Percentiles rank a stretch among this genome's conserved stretches.
Conservation (phyloP, 192 early-diverging fungal species). For the Backusella mclennaniae region DNA sequence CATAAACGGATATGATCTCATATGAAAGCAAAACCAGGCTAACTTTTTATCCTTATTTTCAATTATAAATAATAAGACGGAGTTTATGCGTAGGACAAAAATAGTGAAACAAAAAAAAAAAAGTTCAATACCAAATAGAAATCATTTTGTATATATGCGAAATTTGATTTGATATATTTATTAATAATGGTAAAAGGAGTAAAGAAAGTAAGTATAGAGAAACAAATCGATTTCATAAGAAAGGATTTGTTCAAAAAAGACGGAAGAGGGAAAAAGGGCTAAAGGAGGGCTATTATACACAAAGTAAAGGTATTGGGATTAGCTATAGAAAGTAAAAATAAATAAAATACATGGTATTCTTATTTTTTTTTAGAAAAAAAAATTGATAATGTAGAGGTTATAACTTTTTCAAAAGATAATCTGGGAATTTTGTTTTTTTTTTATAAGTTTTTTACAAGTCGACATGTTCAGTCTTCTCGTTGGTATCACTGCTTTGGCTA, state of each 20-base stretch:
- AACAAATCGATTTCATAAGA: background rate
- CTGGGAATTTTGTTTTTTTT: background rate
- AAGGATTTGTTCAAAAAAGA: background rate
- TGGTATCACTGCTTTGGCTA: conserved; percentile 6
- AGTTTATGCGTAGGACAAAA: background rate
- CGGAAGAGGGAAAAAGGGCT: background rate
- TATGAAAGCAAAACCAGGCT: background rate
- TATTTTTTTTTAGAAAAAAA: background rate
- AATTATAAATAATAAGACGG: background rate
- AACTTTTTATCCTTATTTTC: no score
- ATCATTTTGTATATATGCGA: background rate
- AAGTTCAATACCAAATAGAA: background rate
- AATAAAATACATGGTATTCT: background rate
- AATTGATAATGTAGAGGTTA: background rate
- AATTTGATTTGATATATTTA: conserved; percentile 4
- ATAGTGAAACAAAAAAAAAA: background rate
- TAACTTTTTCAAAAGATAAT: background rate
- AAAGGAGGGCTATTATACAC: background rate
- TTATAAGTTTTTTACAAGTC: background rate
- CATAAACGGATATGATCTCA: background rate
- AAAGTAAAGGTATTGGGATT: conserved; percentile 1
- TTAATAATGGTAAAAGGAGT: background rate
- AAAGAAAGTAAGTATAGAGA: background rate
- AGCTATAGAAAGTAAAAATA: background rate
- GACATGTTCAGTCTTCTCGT: conserved; percentile 4